Evolutionary conservation across 1,284 basidiomycete genomes (phyloP).

Genomic region (Amylostereum areolatum): DNA sequence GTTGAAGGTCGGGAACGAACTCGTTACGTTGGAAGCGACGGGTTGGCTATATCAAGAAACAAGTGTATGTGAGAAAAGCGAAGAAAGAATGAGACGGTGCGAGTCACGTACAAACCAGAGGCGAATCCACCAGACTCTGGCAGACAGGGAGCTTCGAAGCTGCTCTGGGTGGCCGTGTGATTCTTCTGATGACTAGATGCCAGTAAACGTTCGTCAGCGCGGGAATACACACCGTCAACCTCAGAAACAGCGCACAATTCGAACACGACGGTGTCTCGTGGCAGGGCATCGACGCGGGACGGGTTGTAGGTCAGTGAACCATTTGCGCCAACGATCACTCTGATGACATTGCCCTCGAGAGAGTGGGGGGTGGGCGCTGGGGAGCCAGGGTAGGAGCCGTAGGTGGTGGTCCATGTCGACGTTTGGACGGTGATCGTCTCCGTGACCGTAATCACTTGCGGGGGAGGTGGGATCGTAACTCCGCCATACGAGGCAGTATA

Average conservation of each 20-base stretch:
- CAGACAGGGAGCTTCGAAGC: constrained; percentile 47
- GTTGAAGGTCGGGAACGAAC: constrained; percentile 26
- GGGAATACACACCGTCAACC: neutral
- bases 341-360: constrained; percentile 35
- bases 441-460: constrained; percentile 26
- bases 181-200: constrained; percentile 49
- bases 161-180: constrained; percentile 54
- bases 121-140: constrained; percentile 42
- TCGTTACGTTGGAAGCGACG: constrained; percentile 36
- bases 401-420: constrained; percentile 45
- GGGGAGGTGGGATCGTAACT: constrained; percentile 42
- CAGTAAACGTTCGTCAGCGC: constrained; percentile 19
- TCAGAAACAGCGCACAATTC: constrained; percentile 39
- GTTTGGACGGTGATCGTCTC: constrained; percentile 33
- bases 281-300: constrained; percentile 39
- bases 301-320: constrained; percentile 47
- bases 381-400: constrained; percentile 47
- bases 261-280: constrained; percentile 48
- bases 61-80: constrained; percentile 13
- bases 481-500: constrained; percentile 38
- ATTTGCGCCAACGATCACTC: constrained; percentile 40
- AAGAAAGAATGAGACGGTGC: constrained; percentile 66
- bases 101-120: constrained; percentile 63
- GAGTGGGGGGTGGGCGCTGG: constrained; percentile 44
- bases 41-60: constrained; percentile 35